Conservation (phyloP, 1,284 basidiomycete species). For the Kalmanozyma brasiliensis region DNA sequence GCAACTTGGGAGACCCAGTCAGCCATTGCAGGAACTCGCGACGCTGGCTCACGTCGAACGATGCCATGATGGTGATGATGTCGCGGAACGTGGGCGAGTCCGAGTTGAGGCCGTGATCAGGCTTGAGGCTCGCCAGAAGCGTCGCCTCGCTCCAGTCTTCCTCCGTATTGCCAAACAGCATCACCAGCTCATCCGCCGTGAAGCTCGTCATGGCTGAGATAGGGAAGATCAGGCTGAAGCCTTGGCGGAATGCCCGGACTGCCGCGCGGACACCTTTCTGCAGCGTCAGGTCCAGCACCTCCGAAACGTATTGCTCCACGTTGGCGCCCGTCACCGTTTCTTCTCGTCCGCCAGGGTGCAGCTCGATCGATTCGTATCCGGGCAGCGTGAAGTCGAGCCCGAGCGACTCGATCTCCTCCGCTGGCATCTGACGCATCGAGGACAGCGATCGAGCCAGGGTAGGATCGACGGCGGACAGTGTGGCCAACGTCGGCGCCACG, state of each 20-base stretch:
- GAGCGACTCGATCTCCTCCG: slow-evolving; percentile 79
- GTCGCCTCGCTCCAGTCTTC: slow-evolving; percentile 76
- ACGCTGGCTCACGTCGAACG: slow-evolving; percentile 78
- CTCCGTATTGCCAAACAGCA: slow-evolving; percentile 92
- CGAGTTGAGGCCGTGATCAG: slow-evolving; percentile 96
- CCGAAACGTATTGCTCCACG: slow-evolving; percentile 85
- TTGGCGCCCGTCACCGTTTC: slow-evolving; percentile 84
- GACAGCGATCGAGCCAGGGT: slow-evolving; percentile 85
- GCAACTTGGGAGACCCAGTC: slow-evolving; percentile 79
- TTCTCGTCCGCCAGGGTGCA: slow-evolving; percentile 83
- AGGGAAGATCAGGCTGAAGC: slow-evolving; percentile 82
- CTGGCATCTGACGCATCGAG: slow-evolving; percentile 77
- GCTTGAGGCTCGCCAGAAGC: slow-evolving; percentile 89
- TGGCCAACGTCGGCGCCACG: slow-evolving; percentile 83
- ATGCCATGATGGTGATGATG: slow-evolving; percentile 85
- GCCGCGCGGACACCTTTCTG: slow-evolving; percentile 60
- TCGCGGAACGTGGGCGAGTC: slow-evolving; percentile 90
- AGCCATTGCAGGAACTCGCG: slow-evolving; percentile 95
- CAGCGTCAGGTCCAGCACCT: slow-evolving; percentile 69
- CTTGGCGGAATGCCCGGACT: slow-evolving; percentile 67
- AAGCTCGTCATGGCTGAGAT: slow-evolving; percentile 89
- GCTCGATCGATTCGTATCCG: slow-evolving; percentile 86
- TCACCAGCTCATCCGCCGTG: slow-evolving; percentile 89
- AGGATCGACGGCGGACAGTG: slow-evolving; percentile 78
- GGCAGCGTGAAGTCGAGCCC: slow-evolving; percentile 95